Evolutionary conservation across 2,329 filamentous ascomycete genomes (phyloP), one percentile per base, ranked within the genome.

Genomic region (Microdochium nivale): DNA sequence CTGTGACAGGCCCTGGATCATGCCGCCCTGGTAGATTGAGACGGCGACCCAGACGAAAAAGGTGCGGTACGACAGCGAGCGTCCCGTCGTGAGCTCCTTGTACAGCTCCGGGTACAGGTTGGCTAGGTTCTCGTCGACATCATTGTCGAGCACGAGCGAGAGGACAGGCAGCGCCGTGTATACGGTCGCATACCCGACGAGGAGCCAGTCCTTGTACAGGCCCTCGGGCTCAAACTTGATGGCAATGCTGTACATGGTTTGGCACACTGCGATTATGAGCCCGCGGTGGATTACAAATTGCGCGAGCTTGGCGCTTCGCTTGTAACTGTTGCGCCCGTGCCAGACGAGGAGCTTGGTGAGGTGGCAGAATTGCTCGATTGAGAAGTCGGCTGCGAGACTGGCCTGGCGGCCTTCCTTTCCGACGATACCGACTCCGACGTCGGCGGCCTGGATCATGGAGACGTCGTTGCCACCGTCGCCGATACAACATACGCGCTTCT

Each of bases 251-350:
- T 92, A 99, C 78, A 99, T 90, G 1, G 94, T 97, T 72, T 99
- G 94, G 62, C 91, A 96, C 25, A 97, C 90, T 51, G 83, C 86
- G 63, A 99, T 95, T 62, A 99, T 96, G 46, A 99, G 75, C 49
- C 94, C 94, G 62, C 94, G 87, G 66, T 99, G 95, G 61, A 99
- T 99, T 61, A 99, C 92, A 68, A 99, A 99, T 67, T 97, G 95
- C 1, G 89, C 90, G 24, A 99, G 80, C 71, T 99, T 99, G 25
- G 94, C 94, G 53, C 84, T 90, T 47, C 95, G 83, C 70, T 97
- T 97, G 76, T 99, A 99, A 60, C 86, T 92, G 71, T 99, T 99
- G 30, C 95, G 84, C 1, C 94, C 94, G 66, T 99, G 95, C 94
- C 95, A 99, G 35, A 99, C 90, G n/a, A 99, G 80, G 1, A 99